These are phyloP conservation scores for Cystobasidiopsis lactophilus DNA, from an alignment of 768 basidiomycete genomes.

Conservation along the genomic window DNA sequence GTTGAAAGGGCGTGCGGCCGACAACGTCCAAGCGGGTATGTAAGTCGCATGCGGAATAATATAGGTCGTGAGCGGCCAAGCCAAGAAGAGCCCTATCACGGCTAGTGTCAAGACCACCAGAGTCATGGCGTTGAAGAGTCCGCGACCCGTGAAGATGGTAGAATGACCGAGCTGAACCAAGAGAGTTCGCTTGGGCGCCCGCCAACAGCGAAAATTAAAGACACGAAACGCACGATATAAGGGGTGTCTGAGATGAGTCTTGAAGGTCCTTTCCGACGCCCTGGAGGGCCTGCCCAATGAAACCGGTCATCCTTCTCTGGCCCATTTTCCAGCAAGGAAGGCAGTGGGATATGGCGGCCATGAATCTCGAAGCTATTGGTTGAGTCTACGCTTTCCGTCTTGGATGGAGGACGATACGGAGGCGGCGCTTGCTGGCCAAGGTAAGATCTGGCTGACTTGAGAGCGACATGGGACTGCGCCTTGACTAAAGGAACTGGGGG, in stretches of 20 bases:
- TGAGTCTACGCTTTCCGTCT: too few species aligned
- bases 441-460: too few species aligned
- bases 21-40: neutral
- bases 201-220: neutral
- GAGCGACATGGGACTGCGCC: too few species aligned
- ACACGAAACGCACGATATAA: neutral
- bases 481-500: too few species aligned
- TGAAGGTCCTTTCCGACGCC: neutral
- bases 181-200: neutral
- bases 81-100: neutral
- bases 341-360: neutral
- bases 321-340: neutral
- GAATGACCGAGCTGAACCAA: too few species aligned
- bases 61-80: neutral
- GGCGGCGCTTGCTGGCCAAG: too few species aligned
- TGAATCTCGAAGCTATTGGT: too few species aligned
- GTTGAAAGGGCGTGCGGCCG: neutral
- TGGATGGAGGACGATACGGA: too few species aligned
- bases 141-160: too few species aligned
- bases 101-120: too few species aligned
- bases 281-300: conserved; percentile 1
- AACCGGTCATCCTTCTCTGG: conserved; percentile 8
- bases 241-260: conserved; percentile 3
- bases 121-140: too few species aligned
- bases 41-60: neutral